A percentile compares a stretch with the other conserved stretches of the same genome.
Evolutionary conservation across 73 alveolate genomes (phyloP).

Genomic region (Paramecium pentaurelia): DNA sequence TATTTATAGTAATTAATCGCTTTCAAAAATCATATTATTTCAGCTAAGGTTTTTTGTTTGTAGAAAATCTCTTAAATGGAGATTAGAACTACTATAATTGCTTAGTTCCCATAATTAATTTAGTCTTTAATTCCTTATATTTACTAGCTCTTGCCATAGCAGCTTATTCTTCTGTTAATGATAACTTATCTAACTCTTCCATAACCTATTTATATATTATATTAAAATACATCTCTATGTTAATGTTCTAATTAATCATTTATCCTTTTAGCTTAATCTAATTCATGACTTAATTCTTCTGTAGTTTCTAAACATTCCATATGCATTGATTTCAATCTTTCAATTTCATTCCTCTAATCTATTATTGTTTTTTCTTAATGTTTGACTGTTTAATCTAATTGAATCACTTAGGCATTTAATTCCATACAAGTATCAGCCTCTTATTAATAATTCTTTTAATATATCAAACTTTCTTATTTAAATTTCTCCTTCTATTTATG

Average conservation of each 20-base stretch:
- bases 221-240: not conserved
- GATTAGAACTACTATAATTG: not conserved
- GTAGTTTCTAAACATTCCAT: not conserved
- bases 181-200: slow-evolving; percentile 13
- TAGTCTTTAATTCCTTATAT: slow-evolving; percentile 19
- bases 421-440: slow-evolving; percentile 44
- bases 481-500: slow-evolving; percentile 22
- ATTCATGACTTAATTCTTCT: not conserved
- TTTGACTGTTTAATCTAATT: not conserved
- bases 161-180: not conserved
- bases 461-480: not conserved
- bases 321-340: slow-evolving; percentile 1
- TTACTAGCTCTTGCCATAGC: not conserved
- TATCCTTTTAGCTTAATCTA: not conserved
- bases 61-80: slow-evolving; percentile 27
- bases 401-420: slow-evolving; percentile 29
- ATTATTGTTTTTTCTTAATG: slow-evolving; percentile 1
- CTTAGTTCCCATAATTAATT: not conserved
- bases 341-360: slow-evolving; percentile 8
- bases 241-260: not conserved
- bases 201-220: not conserved
- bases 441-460: not conserved
- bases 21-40: slow-evolving; percentile 31
- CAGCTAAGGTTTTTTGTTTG: not conserved
- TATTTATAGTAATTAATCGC: not conserved